A percentile compares a stretch with the other conserved stretches of the same genome.
Conservation (phyloP, 148 eudicot species). For the Polygonum aviculare region DNA sequence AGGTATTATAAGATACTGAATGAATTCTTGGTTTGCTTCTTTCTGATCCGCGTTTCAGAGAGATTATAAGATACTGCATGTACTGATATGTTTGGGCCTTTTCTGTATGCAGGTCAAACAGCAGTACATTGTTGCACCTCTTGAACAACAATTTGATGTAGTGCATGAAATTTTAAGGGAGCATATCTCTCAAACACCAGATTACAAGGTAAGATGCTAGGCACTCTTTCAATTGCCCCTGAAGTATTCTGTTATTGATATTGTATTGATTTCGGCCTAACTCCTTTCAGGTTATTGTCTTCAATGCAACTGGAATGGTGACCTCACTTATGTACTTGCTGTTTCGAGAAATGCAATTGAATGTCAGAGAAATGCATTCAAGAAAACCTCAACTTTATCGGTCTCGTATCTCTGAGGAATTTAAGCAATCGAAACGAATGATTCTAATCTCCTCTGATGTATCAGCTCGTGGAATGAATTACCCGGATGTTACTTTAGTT, state of each 20-base stretch:
- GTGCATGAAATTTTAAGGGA: conserved; percentile 61
- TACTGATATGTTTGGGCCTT: not conserved
- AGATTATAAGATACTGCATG: not conserved
- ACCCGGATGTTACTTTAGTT: conserved; percentile 88
- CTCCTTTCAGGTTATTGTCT: conserved; percentile 61
- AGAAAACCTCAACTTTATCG: conserved; percentile 81
- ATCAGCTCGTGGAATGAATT: conserved; percentile 84
- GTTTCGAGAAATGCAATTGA: conserved; percentile 67
- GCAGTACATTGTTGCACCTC: conserved; percentile 64
- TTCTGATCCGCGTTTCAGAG: not conserved
- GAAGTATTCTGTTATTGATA: not conserved
- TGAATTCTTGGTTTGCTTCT: not conserved
- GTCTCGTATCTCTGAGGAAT: conserved; percentile 69
- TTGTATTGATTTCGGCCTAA: conserved; percentile 1
- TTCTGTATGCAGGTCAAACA: conserved; percentile 63
- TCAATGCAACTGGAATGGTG: conserved; percentile 84
- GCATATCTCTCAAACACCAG: conserved; percentile 46
- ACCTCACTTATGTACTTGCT: conserved; percentile 77
- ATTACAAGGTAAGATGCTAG: conserved; percentile 56
- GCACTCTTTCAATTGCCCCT: not conserved
- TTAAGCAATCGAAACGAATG: conserved; percentile 64
- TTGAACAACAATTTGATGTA: conserved; percentile 64
- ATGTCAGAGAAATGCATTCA: conserved; percentile 85
- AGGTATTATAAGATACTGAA: conserved; percentile 34
- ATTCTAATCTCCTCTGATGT: conserved; percentile 83